A percentile compares a stretch with the other conserved stretches of the same genome.
Conservation (phyloP, 352 stramenopile species). For the Pythium chondricola region DNA sequence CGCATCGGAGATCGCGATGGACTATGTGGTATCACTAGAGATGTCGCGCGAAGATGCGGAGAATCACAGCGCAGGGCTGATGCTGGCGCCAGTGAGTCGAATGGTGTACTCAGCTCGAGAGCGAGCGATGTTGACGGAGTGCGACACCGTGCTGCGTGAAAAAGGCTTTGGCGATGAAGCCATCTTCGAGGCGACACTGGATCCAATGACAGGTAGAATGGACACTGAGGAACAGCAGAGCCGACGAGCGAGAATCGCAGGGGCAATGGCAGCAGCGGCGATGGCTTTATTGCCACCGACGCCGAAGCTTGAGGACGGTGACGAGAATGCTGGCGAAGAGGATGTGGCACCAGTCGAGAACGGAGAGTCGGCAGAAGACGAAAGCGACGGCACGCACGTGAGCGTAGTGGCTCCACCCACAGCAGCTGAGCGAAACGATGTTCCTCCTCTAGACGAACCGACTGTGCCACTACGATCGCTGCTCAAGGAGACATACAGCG, state of each 20-base stretch:
- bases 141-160: slow-evolving; percentile 13
- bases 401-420: neutral
- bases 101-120: slow-evolving; percentile 58
- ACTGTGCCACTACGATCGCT: slow-evolving; percentile 28
- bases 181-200: neutral
- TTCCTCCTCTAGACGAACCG: slow-evolving; percentile 26
- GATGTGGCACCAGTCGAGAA: neutral
- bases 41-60: slow-evolving; percentile 31
- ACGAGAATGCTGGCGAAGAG: neutral
- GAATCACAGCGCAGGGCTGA: slow-evolving; percentile 21
- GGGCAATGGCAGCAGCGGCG: slow-evolving; percentile 8
- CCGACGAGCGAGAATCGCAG: slow-evolving; percentile 7
- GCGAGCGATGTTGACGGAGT: slow-evolving; percentile 28
- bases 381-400: neutral
- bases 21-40: slow-evolving; percentile 58
- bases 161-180: neutral
- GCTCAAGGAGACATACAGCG: slow-evolving; percentile 19
- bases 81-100: slow-evolving; percentile 27
- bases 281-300: neutral
- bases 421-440: slow-evolving; percentile 23
- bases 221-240: neutral
- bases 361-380: neutral
- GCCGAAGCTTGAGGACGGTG: neutral
- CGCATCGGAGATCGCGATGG: slow-evolving; percentile 19
- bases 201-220: neutral